Percentiles rank a stretch among this genome's conserved stretches.
These are phyloP conservation scores for Ophiocordyceps camponoti-floridani DNA, from an alignment of 2,329 filamentous ascomycete genomes.

Conservation along the genomic window DNA sequence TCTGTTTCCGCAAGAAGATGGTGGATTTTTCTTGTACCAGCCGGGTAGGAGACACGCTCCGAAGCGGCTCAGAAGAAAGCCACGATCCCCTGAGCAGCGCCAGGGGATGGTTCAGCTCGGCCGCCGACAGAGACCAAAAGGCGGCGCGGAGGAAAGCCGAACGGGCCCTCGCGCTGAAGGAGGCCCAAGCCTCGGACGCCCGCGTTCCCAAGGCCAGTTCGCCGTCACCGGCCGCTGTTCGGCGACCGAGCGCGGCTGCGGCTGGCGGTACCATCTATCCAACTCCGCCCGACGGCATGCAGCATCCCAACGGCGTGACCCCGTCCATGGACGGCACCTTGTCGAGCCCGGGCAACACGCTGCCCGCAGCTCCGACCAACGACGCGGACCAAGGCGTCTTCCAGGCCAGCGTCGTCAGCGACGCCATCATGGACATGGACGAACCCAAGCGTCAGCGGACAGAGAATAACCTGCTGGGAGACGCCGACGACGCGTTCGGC, in stretches of 20 bases:
- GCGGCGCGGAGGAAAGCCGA: constrained; percentile 31
- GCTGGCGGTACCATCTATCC: constrained; percentile 45
- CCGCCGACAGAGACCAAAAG: constrained; percentile 27
- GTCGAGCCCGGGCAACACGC: constrained; percentile 34
- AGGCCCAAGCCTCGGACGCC: constrained; percentile 24
- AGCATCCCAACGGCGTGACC: constrained; percentile 31
- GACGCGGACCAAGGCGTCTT: constrained; percentile 11
- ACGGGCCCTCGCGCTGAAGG: constrained; percentile 23
- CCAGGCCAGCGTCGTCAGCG: constrained; percentile 5
- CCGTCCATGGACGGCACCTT: constrained; percentile 36
- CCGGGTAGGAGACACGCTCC: constrained; percentile 19
- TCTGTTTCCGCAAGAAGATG: constrained; percentile 32
- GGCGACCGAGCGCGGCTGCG: constrained; percentile 27
- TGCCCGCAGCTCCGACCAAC: constrained; percentile 11
- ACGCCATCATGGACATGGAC: constrained; percentile 8
- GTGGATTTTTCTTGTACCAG: constrained; percentile 21
- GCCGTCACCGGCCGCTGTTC: constrained; percentile 31
- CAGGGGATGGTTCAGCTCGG: constrained; percentile 27
- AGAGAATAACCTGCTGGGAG: constrained; percentile 22
- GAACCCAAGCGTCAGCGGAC: constrained; percentile 27
- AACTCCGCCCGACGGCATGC: constrained; percentile 51
- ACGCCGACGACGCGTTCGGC: constrained; percentile 44
- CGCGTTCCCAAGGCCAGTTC: constrained; percentile 24
- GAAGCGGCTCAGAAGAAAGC: constrained; percentile 19
- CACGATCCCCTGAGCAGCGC: constrained; percentile 31